Evolutionary conservation across 2,329 filamentous ascomycete species (phyloP).

Genomic region (Xylaria polymorpha): DNA sequence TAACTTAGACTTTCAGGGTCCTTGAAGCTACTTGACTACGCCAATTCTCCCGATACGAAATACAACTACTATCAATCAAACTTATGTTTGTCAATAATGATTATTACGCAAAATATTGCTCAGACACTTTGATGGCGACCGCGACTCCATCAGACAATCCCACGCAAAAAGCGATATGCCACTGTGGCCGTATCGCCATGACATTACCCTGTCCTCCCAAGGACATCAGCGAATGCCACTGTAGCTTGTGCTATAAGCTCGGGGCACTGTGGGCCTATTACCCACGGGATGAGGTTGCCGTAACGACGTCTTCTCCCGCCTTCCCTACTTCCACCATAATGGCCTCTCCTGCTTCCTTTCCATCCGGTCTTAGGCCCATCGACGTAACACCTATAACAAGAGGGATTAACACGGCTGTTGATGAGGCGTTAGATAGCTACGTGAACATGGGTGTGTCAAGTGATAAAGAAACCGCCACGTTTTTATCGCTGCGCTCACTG

Average conservation of each 20-base stretch:
- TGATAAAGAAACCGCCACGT: constrained; percentile 11
- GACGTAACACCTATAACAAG: constrained; percentile 1
- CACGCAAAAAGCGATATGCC: constrained; percentile 34
- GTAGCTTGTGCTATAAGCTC: constrained; percentile 43
- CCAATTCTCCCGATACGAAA: not conserved
- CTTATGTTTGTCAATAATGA: not conserved
- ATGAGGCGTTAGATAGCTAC: constrained; percentile 19
- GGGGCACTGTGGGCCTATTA: constrained; percentile 43
- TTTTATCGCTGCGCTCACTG: constrained; percentile 39
- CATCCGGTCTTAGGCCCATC: not conserved
- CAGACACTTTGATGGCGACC: constrained; percentile 4
- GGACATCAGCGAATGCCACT: constrained; percentile 42
- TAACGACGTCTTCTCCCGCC: constrained; percentile 12
- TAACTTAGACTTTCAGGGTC: not conserved
- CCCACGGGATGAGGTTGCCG: constrained; percentile 17
- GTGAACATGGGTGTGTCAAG: not conserved
- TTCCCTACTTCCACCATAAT: not conserved
- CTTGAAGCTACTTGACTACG: not conserved
- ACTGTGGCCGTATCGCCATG: constrained; percentile 41
- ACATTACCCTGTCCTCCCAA: constrained; percentile 30
- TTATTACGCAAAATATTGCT: not conserved
- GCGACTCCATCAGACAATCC: not conserved
- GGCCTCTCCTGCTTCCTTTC: not conserved
- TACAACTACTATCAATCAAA: not conserved
- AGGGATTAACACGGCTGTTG: constrained; percentile 2